These are phyloP conservation scores for Heliamphora exappendiculata DNA, from an alignment of 148 eudicot species.

Conservation along the genomic window DNA sequence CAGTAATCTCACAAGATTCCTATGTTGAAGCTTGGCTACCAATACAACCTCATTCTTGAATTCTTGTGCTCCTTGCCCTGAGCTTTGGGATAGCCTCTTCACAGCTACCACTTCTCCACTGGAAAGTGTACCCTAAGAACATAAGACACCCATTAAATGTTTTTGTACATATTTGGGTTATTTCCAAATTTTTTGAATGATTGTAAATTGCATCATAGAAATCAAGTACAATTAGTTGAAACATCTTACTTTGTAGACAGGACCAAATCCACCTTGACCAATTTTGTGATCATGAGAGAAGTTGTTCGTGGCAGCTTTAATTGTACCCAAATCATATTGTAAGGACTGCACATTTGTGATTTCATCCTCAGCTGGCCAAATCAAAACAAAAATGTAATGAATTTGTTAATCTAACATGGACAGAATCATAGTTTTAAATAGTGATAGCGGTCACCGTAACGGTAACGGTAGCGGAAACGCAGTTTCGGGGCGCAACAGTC, in stretches of 20 bases:
- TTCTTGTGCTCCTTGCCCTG: conserved; percentile 37
- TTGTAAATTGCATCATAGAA: too few relatives aligned
- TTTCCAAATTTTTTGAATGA: background rate
- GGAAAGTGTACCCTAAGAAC: conserved; percentile 23
- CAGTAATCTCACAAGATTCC: conserved; percentile 36
- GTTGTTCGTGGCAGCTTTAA: conserved; percentile 11
- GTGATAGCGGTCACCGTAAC: too few relatives aligned
- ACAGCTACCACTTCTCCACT: conserved; percentile 43
- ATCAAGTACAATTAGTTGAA: too few relatives aligned
- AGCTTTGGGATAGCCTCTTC: conserved; percentile 33
- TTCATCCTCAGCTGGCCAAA: background rate
- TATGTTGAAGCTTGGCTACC: conserved; percentile 45
- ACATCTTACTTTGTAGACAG: conserved; percentile 10
- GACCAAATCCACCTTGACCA: conserved; percentile 19
- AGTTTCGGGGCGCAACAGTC: too few relatives aligned
- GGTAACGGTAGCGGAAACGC: too few relatives aligned
- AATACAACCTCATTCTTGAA: conserved; percentile 41
- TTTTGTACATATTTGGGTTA: too few relatives aligned
- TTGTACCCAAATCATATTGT: background rate
- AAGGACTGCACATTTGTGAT: background rate
- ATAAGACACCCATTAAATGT: background rate
- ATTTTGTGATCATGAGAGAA: conserved; percentile 8
- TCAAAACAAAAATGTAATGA: background rate
- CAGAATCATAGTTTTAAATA: too few relatives aligned
- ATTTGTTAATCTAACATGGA: too few relatives aligned